These are phyloP conservation scores for Cryptosporidium felis DNA, from an alignment of 169 alveolate species.

Conservation along the genomic window DNA sequence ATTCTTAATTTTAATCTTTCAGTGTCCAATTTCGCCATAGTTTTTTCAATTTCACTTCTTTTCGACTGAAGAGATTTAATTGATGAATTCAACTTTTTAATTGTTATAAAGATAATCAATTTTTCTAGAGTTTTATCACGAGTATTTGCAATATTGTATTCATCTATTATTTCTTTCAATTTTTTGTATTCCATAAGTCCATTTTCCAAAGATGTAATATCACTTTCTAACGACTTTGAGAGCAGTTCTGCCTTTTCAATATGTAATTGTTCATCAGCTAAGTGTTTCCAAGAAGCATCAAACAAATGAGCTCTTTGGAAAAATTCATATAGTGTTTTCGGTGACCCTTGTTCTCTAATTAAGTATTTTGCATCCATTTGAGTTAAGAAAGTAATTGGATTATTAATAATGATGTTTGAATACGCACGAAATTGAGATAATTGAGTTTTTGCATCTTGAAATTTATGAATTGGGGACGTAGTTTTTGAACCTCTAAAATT, in stretches of 20 bases:
- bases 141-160: background rate
- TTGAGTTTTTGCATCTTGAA: constrained; percentile 18
- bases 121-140: constrained; percentile 4
- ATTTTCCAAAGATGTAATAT: background rate
- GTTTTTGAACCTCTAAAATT: constrained; percentile 29
- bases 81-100: background rate
- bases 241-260: constrained; percentile 48
- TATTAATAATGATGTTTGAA: constrained; percentile 56
- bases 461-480: constrained; percentile 30
- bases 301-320: constrained; percentile 58
- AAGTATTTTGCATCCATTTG: constrained; percentile 59
- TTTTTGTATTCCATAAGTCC: background rate
- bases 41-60: background rate
- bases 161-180: background rate
- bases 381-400: constrained; percentile 36
- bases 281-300: constrained; percentile 38
- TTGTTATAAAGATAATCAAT: background rate
- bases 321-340: constrained; percentile 54
- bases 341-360: constrained; percentile 63
- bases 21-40: background rate
- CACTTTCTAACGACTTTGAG: background rate
- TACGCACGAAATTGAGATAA: constrained; percentile 24
- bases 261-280: constrained; percentile 28
- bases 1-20: constrained; percentile 1
- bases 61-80: background rate